Evolutionary conservation across 2,329 filamentous ascomycete genomes (phyloP).

Genomic region (Nakataea oryzae): DNA sequence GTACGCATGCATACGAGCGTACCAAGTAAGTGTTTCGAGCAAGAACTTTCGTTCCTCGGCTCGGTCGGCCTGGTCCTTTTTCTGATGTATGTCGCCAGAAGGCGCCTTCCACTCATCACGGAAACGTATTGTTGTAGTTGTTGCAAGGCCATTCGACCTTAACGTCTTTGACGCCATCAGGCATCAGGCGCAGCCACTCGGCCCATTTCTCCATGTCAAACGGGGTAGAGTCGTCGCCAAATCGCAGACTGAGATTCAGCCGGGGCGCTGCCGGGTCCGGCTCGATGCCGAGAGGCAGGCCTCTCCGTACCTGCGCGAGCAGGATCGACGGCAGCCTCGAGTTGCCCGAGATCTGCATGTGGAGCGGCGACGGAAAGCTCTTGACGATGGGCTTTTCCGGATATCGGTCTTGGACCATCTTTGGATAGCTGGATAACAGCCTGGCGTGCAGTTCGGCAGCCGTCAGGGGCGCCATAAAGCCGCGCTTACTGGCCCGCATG

Average conservation of each 20-base stretch:
- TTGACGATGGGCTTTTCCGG: conserved; percentile 34
- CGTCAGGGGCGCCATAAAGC: conserved; percentile 29
- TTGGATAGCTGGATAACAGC: conserved; percentile 36
- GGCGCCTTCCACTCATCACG: conserved; percentile 16
- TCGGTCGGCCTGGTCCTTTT: not conserved
- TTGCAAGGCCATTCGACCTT: conserved; percentile 41
- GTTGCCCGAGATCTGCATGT: conserved; percentile 44
- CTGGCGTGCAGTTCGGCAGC: conserved; percentile 39
- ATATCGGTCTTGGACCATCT: conserved; percentile 37
- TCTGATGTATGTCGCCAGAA: not conserved
- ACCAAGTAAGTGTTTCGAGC: not conserved
- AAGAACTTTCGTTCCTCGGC: not conserved
- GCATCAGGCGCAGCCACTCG: conserved; percentile 49
- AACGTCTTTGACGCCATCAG: conserved; percentile 43
- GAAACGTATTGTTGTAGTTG: conserved; percentile 19
- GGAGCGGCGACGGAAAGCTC: conserved; percentile 42
- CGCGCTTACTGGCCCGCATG: conserved; percentile 30
- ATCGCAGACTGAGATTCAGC: conserved; percentile 37
- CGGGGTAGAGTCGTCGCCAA: conserved; percentile 32
- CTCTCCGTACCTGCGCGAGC: conserved; percentile 35
- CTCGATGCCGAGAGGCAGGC: conserved; percentile 29
- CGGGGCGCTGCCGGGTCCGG: conserved; percentile 24
- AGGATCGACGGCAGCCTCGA: conserved; percentile 45
- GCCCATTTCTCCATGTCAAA: conserved; percentile 43
- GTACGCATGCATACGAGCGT: not conserved